Evolutionary conservation across 2,329 filamentous ascomycete genomes (phyloP), one percentile per base, ranked within the genome.

Genomic region (Spiromastix sp.): DNA sequence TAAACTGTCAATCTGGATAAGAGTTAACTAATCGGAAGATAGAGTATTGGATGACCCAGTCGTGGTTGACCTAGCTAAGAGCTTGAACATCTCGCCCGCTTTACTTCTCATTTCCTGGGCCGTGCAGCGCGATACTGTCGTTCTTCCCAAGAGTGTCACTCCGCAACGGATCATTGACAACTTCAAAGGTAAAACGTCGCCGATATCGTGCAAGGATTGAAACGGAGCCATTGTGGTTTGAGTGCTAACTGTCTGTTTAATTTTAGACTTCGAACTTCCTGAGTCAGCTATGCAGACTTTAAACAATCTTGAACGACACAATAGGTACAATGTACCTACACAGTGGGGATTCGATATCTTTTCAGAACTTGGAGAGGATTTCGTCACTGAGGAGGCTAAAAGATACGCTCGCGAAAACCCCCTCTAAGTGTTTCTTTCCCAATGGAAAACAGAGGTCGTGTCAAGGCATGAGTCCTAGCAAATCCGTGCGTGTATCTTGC

Each of bases 51-150:
- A 77, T 34, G 74, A 74, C 51, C 67, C 72, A 1, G 63, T 77
- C 4, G 60, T 77, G 13, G 64, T 73, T 50, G 60, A 79, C 30
- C 71, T 80, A 5, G 68, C 76, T 50, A 72, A 73, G 60, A 71
- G 74, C 47, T 63, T 70, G 19, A 67, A 71, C n/a, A 68, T 68
- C 47, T 65, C 77, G 11, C 64, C 68, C 2, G 70, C 68, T 3
- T 68, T 72, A 46, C 52, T 74, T 3, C 56, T 74, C 3, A 61
- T 73, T 28, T 66, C 63, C 42, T 74, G 70, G 70, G 66, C 60
- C 6, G 59, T 74, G 4, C 66, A 71, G 45, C 56, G 70, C 11
- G 70, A 70, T 1, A 70, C 66, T 1, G 62, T 70, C 13, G 68
- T 71, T 4, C 50, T 74, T 24, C 67, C 69, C 16, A 74, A 74